Percentiles rank a stretch among this genome's conserved stretches.
These are phyloP conservation scores for Fagopyrum tataricum DNA, from an alignment of 148 eudicot genomes.

Conservation along the genomic window DNA sequence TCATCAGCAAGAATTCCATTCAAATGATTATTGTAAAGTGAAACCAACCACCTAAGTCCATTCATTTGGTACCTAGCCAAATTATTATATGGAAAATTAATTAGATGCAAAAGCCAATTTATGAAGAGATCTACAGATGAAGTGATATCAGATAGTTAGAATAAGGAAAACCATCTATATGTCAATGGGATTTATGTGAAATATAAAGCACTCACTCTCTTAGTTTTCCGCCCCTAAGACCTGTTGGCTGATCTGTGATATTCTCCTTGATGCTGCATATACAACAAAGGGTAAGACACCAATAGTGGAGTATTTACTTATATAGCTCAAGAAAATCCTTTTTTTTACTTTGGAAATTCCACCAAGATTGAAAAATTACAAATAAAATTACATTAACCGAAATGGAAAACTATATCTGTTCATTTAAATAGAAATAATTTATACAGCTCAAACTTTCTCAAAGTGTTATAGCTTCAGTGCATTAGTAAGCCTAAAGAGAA, in stretches of 20 bases:
- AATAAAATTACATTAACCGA: not conserved
- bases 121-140: no score
- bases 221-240: constrained; percentile 75
- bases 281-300: constrained; percentile 17
- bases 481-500: not conserved
- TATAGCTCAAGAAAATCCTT: not conserved
- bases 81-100: not conserved
- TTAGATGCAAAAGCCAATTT: not conserved
- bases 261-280: constrained; percentile 78
- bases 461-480: not conserved
- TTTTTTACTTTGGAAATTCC: not conserved
- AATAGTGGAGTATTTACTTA: not conserved
- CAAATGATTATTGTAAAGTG: constrained; percentile 92
- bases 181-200: not conserved
- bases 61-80: constrained; percentile 87
- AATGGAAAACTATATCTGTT: not conserved
- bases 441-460: not conserved
- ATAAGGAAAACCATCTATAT: not conserved
- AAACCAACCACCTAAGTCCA: constrained; percentile 94
- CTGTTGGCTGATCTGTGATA: constrained; percentile 77
- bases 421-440: not conserved
- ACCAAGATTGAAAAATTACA: not conserved
- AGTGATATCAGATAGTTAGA: no score
- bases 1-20: constrained; percentile 99
- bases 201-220: constrained; percentile 61